Conservation (phyloP, 2,329 filamentous ascomycete species). For the Mycosphaerelloides madeirae region DNA sequence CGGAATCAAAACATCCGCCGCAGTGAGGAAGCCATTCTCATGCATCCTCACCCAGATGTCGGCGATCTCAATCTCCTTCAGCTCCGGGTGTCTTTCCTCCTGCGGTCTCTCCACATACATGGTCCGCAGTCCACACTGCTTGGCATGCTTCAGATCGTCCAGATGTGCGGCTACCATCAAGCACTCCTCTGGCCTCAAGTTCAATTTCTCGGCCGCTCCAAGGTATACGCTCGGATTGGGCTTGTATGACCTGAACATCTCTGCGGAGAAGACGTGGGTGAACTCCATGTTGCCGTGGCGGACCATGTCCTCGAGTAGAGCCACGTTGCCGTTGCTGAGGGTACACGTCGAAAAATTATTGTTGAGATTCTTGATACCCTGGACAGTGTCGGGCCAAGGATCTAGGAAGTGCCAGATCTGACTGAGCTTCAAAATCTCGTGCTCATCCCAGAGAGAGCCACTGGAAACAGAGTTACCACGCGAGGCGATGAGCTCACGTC, state of each 20-base stretch:
- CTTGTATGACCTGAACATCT: conserved; percentile 72
- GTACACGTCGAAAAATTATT: conserved; percentile 57
- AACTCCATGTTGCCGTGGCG: conserved; percentile 58
- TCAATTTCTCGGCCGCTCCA: conserved; percentile 59
- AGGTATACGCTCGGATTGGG: conserved; percentile 63
- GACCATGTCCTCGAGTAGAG: conserved; percentile 62
- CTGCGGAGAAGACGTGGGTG: conserved; percentile 58
- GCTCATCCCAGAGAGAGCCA: conserved; percentile 51
- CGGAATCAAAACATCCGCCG: conserved; percentile 37
- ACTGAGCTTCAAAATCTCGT: conserved; percentile 41
- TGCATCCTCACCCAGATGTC: conserved; percentile 57
- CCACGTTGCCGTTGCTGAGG: conserved; percentile 68
- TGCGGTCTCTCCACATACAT: conserved; percentile 65
- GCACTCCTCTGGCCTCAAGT: conserved; percentile 55
- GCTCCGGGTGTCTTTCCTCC: conserved; percentile 60
- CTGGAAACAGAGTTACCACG: conserved; percentile 1
- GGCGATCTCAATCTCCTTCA: conserved; percentile 57
- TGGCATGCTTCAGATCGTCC: conserved; percentile 62
- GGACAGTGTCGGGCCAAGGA: conserved; percentile 62
- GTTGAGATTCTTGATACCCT: conserved; percentile 50
- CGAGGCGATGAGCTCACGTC: conserved; percentile 36
- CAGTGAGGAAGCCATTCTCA: conserved; percentile 47
- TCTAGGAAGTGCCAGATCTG: conserved; percentile 67
- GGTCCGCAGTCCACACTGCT: conserved; percentile 59
- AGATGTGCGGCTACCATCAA: conserved; percentile 76